A percentile compares a stretch with the other conserved stretches of the same genome.
phyloP scores from a whole-genome alignment of 148 eudicot genomes.

The Suaeda aralocaspica region DNA sequence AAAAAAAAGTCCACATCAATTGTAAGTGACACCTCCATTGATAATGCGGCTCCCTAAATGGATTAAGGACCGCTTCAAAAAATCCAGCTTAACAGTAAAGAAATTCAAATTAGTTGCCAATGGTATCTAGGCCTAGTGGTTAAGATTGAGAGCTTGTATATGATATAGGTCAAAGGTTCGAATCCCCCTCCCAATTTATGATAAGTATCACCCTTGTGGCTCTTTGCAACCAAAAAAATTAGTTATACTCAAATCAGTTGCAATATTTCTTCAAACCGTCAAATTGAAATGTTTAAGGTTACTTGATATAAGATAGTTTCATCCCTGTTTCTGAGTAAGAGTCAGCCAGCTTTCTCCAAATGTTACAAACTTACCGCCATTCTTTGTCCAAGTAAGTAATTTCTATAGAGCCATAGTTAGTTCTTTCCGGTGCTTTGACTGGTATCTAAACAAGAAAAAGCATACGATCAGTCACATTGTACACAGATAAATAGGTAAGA shows the following conservation, averaged over 20 bases:
- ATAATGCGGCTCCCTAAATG: not conserved
- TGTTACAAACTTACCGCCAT: conserved; percentile 42
- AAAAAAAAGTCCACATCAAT: not conserved
- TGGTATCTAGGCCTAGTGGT: no score
- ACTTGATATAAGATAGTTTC: not conserved
- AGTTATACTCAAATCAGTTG: not conserved
- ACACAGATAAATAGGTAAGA: no score
- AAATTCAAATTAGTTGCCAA: no score
- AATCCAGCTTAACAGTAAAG: no score
- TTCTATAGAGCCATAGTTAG: conserved; percentile 60
- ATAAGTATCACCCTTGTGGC: no score
- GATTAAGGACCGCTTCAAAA: not conserved
- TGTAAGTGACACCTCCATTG: not conserved
- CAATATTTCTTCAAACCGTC: not conserved
- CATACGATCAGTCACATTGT: not conserved
- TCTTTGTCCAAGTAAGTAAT: conserved; percentile 90
- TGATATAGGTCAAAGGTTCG: no score
- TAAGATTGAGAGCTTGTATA: no score
- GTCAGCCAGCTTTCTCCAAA: not conserved
- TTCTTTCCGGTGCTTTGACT: conserved; percentile 80
- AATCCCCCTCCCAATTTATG: no score
- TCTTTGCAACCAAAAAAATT: no score
- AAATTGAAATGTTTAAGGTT: not conserved
- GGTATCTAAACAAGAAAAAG: conserved; percentile 46
- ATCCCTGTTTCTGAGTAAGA: not conserved